A percentile compares a stretch with the other conserved stretches of the same genome.
Conservation (phyloP, 441 rosid genomes). For the Populus hybrid region DNA sequence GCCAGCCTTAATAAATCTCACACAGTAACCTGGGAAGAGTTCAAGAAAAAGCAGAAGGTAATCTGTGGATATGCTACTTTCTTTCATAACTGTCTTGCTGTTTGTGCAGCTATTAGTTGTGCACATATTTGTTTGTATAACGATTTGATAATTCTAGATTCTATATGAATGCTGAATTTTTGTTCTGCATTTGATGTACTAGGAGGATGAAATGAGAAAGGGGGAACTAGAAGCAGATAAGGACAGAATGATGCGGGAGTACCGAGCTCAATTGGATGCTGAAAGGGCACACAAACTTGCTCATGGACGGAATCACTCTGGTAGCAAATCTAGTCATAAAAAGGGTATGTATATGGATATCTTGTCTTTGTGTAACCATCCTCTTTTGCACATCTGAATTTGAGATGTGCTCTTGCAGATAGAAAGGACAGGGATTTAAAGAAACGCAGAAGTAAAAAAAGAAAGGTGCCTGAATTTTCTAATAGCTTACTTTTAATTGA, state of each 20-base stretch:
- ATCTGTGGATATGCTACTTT: slow-evolving; percentile 4
- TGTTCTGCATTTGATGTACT: slow-evolving; percentile 25
- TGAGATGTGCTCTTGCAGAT: slow-evolving; percentile 45
- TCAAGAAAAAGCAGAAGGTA: slow-evolving; percentile 89
- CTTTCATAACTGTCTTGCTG: neutral
- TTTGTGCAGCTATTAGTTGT: neutral
- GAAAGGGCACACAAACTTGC: slow-evolving; percentile 92
- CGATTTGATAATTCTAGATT: neutral
- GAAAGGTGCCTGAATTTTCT: slow-evolving; percentile 58
- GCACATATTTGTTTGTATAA: neutral
- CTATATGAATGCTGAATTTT: neutral
- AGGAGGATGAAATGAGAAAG: slow-evolving; percentile 90
- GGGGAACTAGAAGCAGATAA: slow-evolving; percentile 91
- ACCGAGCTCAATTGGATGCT: slow-evolving; percentile 97
- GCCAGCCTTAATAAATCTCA: slow-evolving; percentile 95
- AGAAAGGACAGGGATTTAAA: slow-evolving; percentile 73
- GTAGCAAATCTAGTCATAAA: slow-evolving; percentile 50
- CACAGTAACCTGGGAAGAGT: slow-evolving; percentile 94
- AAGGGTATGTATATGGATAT: slow-evolving; percentile 42
- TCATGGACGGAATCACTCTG: slow-evolving; percentile 80
- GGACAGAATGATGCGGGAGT: slow-evolving; percentile 95
- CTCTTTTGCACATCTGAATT: slow-evolving; percentile 15
- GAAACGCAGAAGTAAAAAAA: slow-evolving; percentile 74
- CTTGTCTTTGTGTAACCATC: slow-evolving; percentile 11
- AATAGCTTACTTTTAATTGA: neutral